phyloP scores from a whole-genome alignment of 1,284 basidiomycete genomes.

The Neonothopanus nambi region DNA sequence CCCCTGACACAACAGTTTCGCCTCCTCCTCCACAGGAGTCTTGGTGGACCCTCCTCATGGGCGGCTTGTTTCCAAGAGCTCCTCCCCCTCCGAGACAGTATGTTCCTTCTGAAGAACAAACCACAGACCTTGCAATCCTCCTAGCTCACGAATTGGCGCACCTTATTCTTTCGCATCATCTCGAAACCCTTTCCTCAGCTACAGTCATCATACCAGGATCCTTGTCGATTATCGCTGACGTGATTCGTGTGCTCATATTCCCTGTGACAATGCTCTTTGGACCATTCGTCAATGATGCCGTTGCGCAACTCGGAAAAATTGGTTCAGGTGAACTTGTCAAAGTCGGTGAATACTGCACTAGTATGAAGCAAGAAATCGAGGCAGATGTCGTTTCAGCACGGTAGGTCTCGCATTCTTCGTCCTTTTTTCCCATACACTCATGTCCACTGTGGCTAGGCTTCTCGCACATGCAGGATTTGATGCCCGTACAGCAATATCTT shows the following conservation, averaged over 20 bases:
- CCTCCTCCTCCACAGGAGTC: constrained; percentile 30
- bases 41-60: constrained; percentile 52
- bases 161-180: constrained; percentile 83
- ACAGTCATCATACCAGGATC: constrained; percentile 81
- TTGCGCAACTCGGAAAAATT: constrained; percentile 76
- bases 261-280: constrained; percentile 88
- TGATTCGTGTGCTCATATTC: constrained; percentile 76
- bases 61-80: constrained; percentile 35
- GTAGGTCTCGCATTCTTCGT: constrained; percentile 37
- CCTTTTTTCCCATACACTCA: constrained; percentile 5
- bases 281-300: constrained; percentile 88
- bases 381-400: constrained; percentile 86
- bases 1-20: constrained; percentile 27
- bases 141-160: constrained; percentile 89
- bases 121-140: constrained; percentile 80
- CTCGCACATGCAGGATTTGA: constrained; percentile 87
- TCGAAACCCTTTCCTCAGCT: constrained; percentile 83
- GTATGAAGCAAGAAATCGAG: constrained; percentile 79
- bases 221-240: constrained; percentile 73
- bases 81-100: constrained; percentile 37
- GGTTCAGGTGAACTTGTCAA: constrained; percentile 74
- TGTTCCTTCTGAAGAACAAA: constrained; percentile 77
- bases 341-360: constrained; percentile 71
- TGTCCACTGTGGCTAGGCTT: constrained; percentile 46
- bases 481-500: constrained; percentile 69